Evolutionary conservation across 2,329 filamentous ascomycete genomes (phyloP).

Genomic region (Aschersonia sp.): DNA sequence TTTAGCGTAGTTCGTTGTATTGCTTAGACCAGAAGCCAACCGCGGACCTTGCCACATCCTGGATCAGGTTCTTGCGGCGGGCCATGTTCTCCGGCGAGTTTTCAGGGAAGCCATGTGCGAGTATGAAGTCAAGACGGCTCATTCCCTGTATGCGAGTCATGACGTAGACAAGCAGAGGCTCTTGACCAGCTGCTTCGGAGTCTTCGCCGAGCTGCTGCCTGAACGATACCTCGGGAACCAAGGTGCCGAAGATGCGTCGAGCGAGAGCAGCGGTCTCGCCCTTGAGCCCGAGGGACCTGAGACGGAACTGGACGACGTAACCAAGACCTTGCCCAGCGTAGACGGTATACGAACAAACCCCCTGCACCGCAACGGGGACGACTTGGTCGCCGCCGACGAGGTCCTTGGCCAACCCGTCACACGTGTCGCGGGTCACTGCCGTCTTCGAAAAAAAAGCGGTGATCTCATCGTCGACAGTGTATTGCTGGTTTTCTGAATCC

Average conservation of each 20-base stretch:
- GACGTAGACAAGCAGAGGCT: constrained; percentile 19
- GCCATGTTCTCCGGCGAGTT: constrained; percentile 15
- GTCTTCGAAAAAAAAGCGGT: constrained; percentile 1
- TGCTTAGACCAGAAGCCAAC: background rate
- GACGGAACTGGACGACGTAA: constrained; percentile 5
- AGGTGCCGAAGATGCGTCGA: background rate
- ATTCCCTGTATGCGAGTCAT: constrained; percentile 20
- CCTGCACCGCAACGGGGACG: constrained; percentile 1
- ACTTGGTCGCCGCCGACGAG: constrained; percentile 1
- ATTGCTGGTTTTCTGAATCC: too few species aligned
- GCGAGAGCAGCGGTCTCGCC: background rate
- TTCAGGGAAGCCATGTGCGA: constrained; percentile 17
- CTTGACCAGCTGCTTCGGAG: constrained; percentile 8
- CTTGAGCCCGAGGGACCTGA: constrained; percentile 2
- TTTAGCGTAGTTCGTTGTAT: too few species aligned
- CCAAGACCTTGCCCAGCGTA: constrained; percentile 1
- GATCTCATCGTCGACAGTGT: constrained; percentile 1
- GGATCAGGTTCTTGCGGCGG: constrained; percentile 20
- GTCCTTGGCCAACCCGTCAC: constrained; percentile 1
- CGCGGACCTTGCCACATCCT: constrained; percentile 16
- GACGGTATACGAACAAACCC: constrained; percentile 3
- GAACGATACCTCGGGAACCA: constrained; percentile 6
- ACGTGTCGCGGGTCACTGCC: background rate
- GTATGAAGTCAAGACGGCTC: constrained; percentile 20
- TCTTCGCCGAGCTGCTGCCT: constrained; percentile 14